Evolutionary conservation across 2,329 filamentous ascomycete genomes (phyloP).

Genomic region (Cladorrhinum sp.): DNA sequence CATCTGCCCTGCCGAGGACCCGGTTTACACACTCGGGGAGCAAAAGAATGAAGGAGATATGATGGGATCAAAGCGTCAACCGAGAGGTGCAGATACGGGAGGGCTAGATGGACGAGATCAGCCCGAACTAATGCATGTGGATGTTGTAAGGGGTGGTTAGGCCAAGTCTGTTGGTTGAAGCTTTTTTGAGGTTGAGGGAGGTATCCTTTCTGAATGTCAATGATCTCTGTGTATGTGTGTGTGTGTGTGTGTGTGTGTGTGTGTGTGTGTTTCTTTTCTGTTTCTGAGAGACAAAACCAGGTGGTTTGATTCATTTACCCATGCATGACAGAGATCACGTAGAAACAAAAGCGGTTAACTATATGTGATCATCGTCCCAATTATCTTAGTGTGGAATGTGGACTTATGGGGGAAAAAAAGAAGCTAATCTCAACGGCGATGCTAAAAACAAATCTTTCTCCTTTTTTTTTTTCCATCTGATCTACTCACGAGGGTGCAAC

Average conservation of each 20-base stretch:
- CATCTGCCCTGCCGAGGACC: background rate
- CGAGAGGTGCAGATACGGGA: slow-evolving; percentile 7
- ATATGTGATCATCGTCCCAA: too few species aligned
- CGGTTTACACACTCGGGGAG: background rate
- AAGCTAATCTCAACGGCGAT: background rate
- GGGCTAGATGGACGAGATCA: background rate
- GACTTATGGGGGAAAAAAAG: too few species aligned
- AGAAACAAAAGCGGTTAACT: too few species aligned
- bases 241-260: too few species aligned
- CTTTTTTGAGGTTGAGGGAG: too few species aligned
- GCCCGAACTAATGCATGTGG: slow-evolving; percentile 3
- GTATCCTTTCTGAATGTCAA: too few species aligned
- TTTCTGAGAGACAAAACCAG: too few species aligned
- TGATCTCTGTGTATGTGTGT: too few species aligned
- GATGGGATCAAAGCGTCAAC: background rate
- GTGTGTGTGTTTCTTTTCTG: background rate
- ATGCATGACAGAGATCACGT: too few species aligned
- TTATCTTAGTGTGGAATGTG: background rate
- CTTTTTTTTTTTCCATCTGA: background rate
- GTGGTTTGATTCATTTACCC: background rate
- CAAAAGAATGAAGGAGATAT: background rate
- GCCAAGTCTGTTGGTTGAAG: background rate
- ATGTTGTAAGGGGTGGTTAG: background rate
- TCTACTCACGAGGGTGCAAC: background rate
- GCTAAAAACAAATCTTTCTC: background rate